Base-by-base conservation (phyloP, 805 yeast species). In the Hanseniaspora vineae region DNA sequence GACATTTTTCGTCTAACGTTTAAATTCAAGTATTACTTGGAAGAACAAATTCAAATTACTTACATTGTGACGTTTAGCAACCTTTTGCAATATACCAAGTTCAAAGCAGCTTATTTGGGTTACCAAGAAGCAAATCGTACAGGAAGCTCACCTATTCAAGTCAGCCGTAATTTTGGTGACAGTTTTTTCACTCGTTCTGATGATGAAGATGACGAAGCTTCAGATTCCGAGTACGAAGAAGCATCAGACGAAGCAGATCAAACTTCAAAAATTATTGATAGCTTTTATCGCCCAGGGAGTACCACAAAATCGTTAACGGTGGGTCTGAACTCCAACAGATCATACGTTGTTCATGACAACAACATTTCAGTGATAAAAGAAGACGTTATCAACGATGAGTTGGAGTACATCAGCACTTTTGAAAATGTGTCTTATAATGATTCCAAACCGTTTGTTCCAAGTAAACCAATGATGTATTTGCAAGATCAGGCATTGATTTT, bases 271-370 rank as follows among this genome's bases (percentile, higher is more conserved):
- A 50, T 23, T 54, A 51, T 42, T 52, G 46, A 13, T 54, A 56
- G 39, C 35, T 39, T 15, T 31, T 43, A 35, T 6, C 23, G 17
- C 15, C 42, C 39, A 10, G 40, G 19, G 13, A 31, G 59, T 51
- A 37, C 56, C 52, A 48, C 31, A 51, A 72, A 77, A 46, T 79
- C 77, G 19, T 69, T 88, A 57, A 80, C 84, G 1, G 80, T 86
- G 9, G 89, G 95, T 0, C 75, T 66, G 51, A 73, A 73, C 48
- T 80, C 80, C 54, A 81, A 84, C 56, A 71, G 92, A 35, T 75
- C 95, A 0, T 88, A 75, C 60, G 89, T 88, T 31, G 80, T 83
- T 0, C 77, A 94, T 54, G 95, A 88, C 14, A 68, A 84, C 60
- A 77, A 77, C 53, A 68, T 88, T 48, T 96, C 96, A 33, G 88